phyloP scores from a whole-genome alignment of 352 stramenopile genomes.

The Pythium utonaiense region DNA sequence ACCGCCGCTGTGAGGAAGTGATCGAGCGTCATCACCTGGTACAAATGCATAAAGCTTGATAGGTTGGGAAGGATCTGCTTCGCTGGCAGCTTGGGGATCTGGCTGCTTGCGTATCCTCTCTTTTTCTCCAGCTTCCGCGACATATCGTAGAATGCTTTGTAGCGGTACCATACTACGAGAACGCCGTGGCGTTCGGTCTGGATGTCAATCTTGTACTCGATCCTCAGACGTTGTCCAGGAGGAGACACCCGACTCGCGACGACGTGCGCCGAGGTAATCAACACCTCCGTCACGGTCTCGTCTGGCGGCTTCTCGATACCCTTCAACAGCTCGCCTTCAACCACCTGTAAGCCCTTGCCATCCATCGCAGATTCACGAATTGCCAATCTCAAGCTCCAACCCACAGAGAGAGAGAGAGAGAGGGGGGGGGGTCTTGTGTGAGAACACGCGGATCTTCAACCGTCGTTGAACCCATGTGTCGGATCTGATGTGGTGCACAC shows the following conservation, averaged over 20 bases:
- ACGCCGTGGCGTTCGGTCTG: not conserved
- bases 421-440: no score
- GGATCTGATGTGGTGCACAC: slow-evolving; percentile 8
- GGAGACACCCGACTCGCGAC: not conserved
- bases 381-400: no score
- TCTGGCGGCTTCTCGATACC: not conserved
- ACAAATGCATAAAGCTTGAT: not conserved
- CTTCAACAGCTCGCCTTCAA: no score
- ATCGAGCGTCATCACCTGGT: not conserved
- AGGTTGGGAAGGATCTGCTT: not conserved
- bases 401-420: no score
- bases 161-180: not conserved
- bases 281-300: not conserved
- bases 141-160: not conserved
- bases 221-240: not conserved
- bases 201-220: not conserved
- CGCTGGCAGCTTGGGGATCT: not conserved
- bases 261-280: not conserved
- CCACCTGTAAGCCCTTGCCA: no score
- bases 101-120: not conserved
- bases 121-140: not conserved
- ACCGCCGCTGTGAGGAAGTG: not conserved
- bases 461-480: not conserved
- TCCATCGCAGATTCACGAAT: no score
- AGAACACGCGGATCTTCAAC: slow-evolving; percentile 1